Percentiles rank a stretch among this genome's conserved stretches.
Conservation (phyloP, 768 basidiomycete genomes). For the Scleroderma bovista region DNA sequence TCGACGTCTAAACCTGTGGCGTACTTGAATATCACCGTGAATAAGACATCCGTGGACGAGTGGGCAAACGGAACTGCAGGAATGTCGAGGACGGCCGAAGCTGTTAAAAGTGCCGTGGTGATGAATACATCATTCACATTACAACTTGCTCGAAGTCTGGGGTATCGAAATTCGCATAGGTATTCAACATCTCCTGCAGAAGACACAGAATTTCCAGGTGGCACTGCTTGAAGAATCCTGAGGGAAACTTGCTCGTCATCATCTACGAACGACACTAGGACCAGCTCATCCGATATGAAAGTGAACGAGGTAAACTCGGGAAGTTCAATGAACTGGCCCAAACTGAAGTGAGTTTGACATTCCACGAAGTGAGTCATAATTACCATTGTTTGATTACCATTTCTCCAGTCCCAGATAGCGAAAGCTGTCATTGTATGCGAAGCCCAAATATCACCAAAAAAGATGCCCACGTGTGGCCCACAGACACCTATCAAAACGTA, state of each 20-base stretch:
- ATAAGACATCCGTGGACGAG: conserved; percentile 26
- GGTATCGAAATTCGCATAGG: conserved; percentile 24
- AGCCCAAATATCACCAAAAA: conserved; percentile 14
- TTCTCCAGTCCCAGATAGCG: conserved; percentile 32
- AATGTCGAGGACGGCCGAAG: conserved; percentile 15
- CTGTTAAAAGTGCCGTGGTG: conserved; percentile 30
- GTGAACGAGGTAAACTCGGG: conserved; percentile 27
- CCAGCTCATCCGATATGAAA: conserved; percentile 28
- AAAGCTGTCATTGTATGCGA: conserved; percentile 10
- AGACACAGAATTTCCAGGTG: not conserved
- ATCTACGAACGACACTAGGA: conserved; percentile 16
- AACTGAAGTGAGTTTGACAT: not conserved
- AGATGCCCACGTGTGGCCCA: too few species aligned
- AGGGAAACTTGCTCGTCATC: conserved; percentile 6
- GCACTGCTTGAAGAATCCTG: conserved; percentile 16
- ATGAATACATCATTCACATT: conserved; percentile 18
- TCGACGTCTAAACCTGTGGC: not conserved
- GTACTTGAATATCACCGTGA: conserved; percentile 24
- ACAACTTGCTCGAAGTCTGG: conserved; percentile 9
- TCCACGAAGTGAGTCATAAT: conserved; percentile 3
- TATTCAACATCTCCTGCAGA: conserved; percentile 12
- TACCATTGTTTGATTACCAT: conserved; percentile 25
- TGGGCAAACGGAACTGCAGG: conserved; percentile 16
- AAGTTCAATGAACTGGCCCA: conserved; percentile 14
- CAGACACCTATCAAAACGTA: conserved; percentile 26